phyloP scores from a whole-genome alignment of 2,329 filamentous ascomycete species.

The Penicillium brasilianum region DNA sequence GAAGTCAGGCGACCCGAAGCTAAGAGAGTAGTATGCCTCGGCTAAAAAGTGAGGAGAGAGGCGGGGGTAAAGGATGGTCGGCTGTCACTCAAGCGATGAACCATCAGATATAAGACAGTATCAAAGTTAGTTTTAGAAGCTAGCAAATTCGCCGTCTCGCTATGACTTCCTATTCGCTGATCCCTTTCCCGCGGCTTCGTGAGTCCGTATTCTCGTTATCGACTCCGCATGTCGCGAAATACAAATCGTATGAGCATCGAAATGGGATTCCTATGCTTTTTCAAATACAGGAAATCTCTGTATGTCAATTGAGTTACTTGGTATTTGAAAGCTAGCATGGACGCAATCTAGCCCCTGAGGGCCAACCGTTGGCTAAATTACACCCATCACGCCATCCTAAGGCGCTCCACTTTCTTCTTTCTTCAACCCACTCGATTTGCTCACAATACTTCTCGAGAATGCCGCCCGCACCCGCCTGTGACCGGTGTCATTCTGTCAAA shows the following conservation, averaged over 20 bases:
- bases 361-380: not conserved
- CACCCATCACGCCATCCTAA: not conserved
- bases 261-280: not conserved
- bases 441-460: conserved; percentile 3
- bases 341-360: not conserved
- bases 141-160: conserved; percentile 9
- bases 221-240: not conserved
- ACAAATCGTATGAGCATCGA: not conserved
- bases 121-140: not conserved
- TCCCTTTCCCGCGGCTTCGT: not conserved
- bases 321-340: not conserved
- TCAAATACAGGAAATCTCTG: not conserved
- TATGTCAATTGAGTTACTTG: not conserved
- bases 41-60: conserved; percentile 1
- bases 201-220: not conserved
- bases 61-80: not conserved
- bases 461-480: conserved; percentile 5
- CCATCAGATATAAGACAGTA: not conserved
- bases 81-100: not conserved
- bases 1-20: not conserved
- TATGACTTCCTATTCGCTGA: conserved; percentile 6
- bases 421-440: not conserved
- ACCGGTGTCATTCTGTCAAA: conserved; percentile 9
- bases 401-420: not conserved
- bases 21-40: conserved; percentile 2